Conservation (phyloP, 2,329 filamentous ascomycete genomes). For the Onygenales sp. region DNA sequence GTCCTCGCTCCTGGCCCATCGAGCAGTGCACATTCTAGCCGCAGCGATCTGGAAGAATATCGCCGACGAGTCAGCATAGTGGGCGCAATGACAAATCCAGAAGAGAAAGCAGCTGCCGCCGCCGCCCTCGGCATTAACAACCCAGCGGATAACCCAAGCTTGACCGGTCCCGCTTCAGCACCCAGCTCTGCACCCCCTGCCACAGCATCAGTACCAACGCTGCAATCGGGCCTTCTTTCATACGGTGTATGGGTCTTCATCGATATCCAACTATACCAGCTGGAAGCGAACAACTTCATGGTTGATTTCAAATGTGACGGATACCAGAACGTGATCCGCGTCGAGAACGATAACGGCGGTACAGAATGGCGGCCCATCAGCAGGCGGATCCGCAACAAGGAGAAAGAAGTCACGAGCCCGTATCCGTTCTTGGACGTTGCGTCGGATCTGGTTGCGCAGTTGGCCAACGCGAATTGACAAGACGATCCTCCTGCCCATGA, state of each 20-base stretch:
- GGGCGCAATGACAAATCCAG: slow-evolving; percentile 20
- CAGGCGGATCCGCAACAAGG: slow-evolving; percentile 52
- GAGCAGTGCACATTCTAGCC: slow-evolving; percentile 29
- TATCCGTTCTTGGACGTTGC: slow-evolving; percentile 95
- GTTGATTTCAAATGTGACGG: slow-evolving; percentile 98
- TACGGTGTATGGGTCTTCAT: slow-evolving; percentile 86
- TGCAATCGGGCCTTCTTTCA: slow-evolving; percentile 38
- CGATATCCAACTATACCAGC: slow-evolving; percentile 91
- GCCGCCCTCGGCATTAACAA: slow-evolving; percentile 9
- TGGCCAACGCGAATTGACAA: slow-evolving; percentile 64
- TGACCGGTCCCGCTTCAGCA: slow-evolving; percentile 29
- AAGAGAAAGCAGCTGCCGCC: slow-evolving; percentile 21
- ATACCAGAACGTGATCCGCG: slow-evolving; percentile 75
- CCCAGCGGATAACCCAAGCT: slow-evolving; percentile 21
- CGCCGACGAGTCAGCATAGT: slow-evolving; percentile 30
- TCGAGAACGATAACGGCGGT: slow-evolving; percentile 14
- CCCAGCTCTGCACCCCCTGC: slow-evolving; percentile 19
- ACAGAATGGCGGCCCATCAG: slow-evolving; percentile 40
- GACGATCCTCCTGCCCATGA: too few species aligned
- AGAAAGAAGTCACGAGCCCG: slow-evolving; percentile 90
- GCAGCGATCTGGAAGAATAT: slow-evolving; percentile 32
- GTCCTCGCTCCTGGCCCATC: slow-evolving; percentile 45
- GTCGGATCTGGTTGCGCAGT: slow-evolving; percentile 81
- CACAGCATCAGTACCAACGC: slow-evolving; percentile 31
- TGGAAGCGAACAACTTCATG: slow-evolving; percentile 85